Evolutionary conservation across 805 yeast genomes (phyloP).

Genomic region (Ogataea glucozyma): DNA sequence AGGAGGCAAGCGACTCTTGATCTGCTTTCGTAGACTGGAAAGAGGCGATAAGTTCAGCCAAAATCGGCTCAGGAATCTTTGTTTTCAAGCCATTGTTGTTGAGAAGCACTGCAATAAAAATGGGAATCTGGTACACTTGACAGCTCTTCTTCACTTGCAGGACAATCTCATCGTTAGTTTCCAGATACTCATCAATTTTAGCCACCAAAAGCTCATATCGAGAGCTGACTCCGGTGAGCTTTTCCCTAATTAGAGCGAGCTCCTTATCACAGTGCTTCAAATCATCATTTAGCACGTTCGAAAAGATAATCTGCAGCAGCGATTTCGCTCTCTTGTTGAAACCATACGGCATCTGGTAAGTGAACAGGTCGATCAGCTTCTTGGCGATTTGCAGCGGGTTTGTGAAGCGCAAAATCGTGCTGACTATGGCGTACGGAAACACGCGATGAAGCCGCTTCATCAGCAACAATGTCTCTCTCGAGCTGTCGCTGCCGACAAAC

Average conservation of each 20-base stretch:
- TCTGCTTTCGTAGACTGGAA: slow-evolving; percentile 15
- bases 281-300: slow-evolving; percentile 74
- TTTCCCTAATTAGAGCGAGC: slow-evolving; percentile 45
- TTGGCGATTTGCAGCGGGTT: slow-evolving; percentile 87
- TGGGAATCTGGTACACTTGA: slow-evolving; percentile 27
- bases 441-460: slow-evolving; percentile 68
- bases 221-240: slow-evolving; percentile 29
- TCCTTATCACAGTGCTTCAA: slow-evolving; percentile 60
- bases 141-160: slow-evolving; percentile 34
- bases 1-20: slow-evolving; percentile 47
- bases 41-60: slow-evolving; percentile 23
- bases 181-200: slow-evolving; percentile 35
- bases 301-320: slow-evolving; percentile 70
- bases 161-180: slow-evolving; percentile 28
- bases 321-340: slow-evolving; percentile 46
- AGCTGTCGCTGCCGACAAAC: slow-evolving; percentile 77
- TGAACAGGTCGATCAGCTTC: slow-evolving; percentile 73
- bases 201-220: slow-evolving; percentile 18
- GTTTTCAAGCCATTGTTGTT: slow-evolving; percentile 26
- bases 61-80: slow-evolving; percentile 14
- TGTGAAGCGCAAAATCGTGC: slow-evolving; percentile 75
- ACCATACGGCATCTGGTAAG: slow-evolving; percentile 74
- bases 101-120: slow-evolving; percentile 28
- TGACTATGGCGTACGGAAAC: slow-evolving; percentile 79
- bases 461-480: slow-evolving; percentile 73